Conservation (phyloP, 371 early-diverging fungal species). For the Gilbertella persicaria region DNA sequence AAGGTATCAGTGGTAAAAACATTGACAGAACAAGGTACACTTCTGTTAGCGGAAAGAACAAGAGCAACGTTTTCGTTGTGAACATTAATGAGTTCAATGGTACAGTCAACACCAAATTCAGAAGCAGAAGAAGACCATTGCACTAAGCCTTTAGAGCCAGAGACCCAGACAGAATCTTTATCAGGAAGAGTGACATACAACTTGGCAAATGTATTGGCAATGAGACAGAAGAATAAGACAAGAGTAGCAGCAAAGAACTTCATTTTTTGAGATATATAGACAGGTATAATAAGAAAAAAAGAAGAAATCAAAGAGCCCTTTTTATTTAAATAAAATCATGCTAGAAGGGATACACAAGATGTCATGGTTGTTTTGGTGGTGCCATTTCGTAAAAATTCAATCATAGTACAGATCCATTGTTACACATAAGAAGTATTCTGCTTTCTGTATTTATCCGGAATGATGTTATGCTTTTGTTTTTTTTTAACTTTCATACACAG, state of each 20-base stretch:
- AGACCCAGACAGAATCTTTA: neutral
- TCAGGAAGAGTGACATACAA: constrained; percentile 6
- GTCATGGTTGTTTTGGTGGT: too few relatives aligned
- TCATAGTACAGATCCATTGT: too few relatives aligned
- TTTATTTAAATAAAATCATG: too few relatives aligned
- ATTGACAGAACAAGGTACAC: constrained; percentile 1
- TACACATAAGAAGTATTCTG: too few relatives aligned
- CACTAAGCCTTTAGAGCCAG: constrained; percentile 1
- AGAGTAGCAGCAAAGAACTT: neutral
- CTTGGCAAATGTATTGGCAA: neutral
- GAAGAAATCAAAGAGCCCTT: too few relatives aligned
- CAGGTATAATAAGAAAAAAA: too few relatives aligned
- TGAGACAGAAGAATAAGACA: neutral
- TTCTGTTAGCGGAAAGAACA: neutral
- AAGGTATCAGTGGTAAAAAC: neutral
- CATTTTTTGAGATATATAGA: neutral
- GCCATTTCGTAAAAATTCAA: too few relatives aligned
- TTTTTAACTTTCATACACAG: too few relatives aligned
- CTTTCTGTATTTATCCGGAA: too few relatives aligned
- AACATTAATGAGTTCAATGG: constrained; percentile 1
- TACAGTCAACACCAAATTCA: constrained; percentile 1
- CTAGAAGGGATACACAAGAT: too few relatives aligned
- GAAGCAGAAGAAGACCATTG: constrained; percentile 1
- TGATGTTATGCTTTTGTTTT: too few relatives aligned
- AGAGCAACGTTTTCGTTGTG: constrained; percentile 2